Conservation (phyloP, 805 yeast species). For the Zygosaccharomyces lentus region DNA sequence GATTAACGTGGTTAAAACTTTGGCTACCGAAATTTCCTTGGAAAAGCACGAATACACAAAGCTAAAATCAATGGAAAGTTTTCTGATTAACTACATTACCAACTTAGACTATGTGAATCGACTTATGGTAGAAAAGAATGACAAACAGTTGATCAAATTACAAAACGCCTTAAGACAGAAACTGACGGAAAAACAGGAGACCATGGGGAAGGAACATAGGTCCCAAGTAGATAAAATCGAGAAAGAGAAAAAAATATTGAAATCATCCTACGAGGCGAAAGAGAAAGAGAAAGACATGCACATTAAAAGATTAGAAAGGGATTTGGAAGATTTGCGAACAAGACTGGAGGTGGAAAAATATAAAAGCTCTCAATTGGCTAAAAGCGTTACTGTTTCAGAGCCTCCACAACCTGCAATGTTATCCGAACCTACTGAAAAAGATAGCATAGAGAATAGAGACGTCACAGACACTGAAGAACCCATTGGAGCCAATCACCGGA, state of each 20-base stretch:
- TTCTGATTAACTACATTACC: slow-evolving; percentile 46
- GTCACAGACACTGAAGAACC: slow-evolving; percentile 7
- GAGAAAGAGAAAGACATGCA: slow-evolving; percentile 15
- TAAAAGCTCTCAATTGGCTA: slow-evolving; percentile 24
- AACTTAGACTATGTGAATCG: slow-evolving; percentile 32
- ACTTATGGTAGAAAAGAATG: slow-evolving; percentile 32
- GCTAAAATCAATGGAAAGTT: slow-evolving; percentile 50
- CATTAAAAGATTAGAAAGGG: slow-evolving; percentile 22
- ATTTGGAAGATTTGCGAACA: slow-evolving; percentile 33
- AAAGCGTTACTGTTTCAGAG: slow-evolving; percentile 8
- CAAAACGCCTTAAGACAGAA: slow-evolving; percentile 30
- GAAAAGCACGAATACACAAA: slow-evolving; percentile 57
- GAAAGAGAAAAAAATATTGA: slow-evolving; percentile 15
- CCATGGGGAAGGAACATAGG: slow-evolving; percentile 18
- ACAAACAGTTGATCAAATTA: slow-evolving; percentile 27
- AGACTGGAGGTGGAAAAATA: slow-evolving; percentile 34
- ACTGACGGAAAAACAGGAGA: slow-evolving; percentile 27
- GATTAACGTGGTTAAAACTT: slow-evolving; percentile 50
- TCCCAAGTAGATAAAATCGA: slow-evolving; percentile 20
- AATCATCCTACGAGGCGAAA: slow-evolving; percentile 12
- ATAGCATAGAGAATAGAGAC: slow-evolving; percentile 1
- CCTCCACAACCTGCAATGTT: slow-evolving; percentile 3
- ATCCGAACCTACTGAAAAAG: slow-evolving; percentile 3
- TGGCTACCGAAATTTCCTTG: slow-evolving; percentile 52
- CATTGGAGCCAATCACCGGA: slow-evolving; percentile 5